Evolutionary conservation across 805 yeast species (phyloP), one percentile per base, ranked within the genome.

Genomic region (Lipomyces chichibuensis): DNA sequence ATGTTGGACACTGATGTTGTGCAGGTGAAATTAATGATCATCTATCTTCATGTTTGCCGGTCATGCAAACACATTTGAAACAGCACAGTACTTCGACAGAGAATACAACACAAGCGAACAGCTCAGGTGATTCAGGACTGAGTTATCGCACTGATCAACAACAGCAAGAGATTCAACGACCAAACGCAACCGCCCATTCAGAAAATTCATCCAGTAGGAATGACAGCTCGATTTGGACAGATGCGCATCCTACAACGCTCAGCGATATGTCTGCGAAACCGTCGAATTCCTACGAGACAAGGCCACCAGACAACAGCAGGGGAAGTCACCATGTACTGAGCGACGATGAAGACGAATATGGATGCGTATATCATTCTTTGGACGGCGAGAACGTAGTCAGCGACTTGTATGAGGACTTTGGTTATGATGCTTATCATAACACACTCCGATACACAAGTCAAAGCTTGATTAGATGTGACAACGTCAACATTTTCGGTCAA

Each of bases 371-470:
- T n/a, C 23, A 43, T n/a, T 43, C 49, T 43, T 43, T 8, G 7
- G 23, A n/a, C 23, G 9, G 49, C 49, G 49, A 43, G 49, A 43
- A 3, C 23, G 49, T 43, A 43, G 49, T 17, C 23, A 43, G 49
- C 17, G 59, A 56, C 33, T 25, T 39, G 7, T 23, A 32, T 20
- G 59, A 56, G 29, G 32, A 56, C 56, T 35, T 29, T 20, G 49
- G 29, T 14, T 35, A 20, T 56, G 59, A 39, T 17, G 49, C 49
- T 35, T 56, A 56, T 29, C 49, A 39, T 29, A 29, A 6, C 33
- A 35, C 59, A 23, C 55, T 52, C 25, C 29, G 55, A 20, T 52
- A 52, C 55, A 52, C 55, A 14, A 52, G 13, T 23, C 33, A 29
- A 9, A 29, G 27, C 27, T 49, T 14, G 27, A 20, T n/a, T 8